These are phyloP conservation scores for Dysphania ambrosioides DNA, from an alignment of 148 eudicot genomes.

Conservation along the genomic window DNA sequence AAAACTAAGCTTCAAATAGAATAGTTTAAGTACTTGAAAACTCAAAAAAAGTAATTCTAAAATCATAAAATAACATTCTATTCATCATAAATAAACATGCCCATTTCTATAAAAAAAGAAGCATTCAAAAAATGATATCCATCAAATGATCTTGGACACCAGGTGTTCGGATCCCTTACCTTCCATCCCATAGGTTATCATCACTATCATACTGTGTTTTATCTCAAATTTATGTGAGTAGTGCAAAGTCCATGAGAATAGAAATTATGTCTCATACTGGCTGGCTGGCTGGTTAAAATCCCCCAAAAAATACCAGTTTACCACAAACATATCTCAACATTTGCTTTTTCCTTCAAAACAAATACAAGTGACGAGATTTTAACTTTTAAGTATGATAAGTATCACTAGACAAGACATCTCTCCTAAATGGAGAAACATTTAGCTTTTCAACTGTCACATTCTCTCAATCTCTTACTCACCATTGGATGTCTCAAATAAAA, in stretches of 20 bases:
- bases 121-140: background rate
- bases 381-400: background rate
- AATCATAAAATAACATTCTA: background rate
- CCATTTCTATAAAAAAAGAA: background rate
- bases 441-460: background rate
- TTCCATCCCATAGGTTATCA: background rate
- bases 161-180: background rate
- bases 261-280: background rate
- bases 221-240: background rate
- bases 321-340: background rate
- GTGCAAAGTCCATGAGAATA: background rate
- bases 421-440: background rate
- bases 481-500: background rate
- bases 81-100: background rate
- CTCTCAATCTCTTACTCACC: background rate
- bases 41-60: background rate
- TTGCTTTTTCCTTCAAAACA: background rate
- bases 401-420: background rate
- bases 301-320: background rate
- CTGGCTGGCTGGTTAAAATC: background rate
- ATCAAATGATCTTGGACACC: background rate
- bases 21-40: background rate
- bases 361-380: background rate
- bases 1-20: background rate
- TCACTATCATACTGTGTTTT: background rate